phyloP scores from a whole-genome alignment of 495 filamentous ascomycete genomes.

The Durotheca rogersii region DNA sequence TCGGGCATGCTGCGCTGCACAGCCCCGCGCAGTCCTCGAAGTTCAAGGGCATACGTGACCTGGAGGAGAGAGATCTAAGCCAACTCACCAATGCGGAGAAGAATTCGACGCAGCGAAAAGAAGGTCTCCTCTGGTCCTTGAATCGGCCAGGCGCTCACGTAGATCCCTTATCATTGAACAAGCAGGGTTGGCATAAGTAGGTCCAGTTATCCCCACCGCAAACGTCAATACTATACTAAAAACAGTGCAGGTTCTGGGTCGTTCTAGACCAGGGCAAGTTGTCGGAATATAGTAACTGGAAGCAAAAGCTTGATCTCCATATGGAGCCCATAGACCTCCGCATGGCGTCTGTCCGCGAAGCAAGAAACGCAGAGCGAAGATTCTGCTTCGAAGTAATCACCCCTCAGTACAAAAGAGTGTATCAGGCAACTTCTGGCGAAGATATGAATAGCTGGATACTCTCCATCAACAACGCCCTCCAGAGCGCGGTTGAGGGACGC shows the following conservation, averaged over 20 bases:
- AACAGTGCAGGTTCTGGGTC: conserved; percentile 85
- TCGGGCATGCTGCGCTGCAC: conserved; percentile 37
- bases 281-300: conserved; percentile 99
- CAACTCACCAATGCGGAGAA: conserved; percentile 48
- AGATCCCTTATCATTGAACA: conserved; percentile 91
- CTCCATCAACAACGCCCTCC: conserved; percentile 94
- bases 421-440: conserved; percentile 95
- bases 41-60: conserved; percentile 85
- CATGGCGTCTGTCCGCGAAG: conserved; percentile 94
- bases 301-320: conserved; percentile 91
- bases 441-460: conserved; percentile 98
- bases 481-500: conserved; percentile 88
- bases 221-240: conserved; percentile 12
- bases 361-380: conserved; percentile 86
- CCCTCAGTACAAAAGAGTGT: conserved; percentile 92
- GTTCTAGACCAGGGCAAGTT: conserved; percentile 94
- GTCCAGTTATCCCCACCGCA: conserved; percentile 34
- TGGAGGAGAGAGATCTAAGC: conserved; percentile 75
- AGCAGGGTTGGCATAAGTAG: conserved; percentile 99
- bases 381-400: conserved; percentile 99
- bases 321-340: conserved; percentile 98
- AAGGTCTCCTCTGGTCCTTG: conserved; percentile 91
- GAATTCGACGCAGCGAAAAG: conserved; percentile 64
- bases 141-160: conserved; percentile 92
- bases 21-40: conserved; percentile 62